These are phyloP conservation scores for Sinapis alba DNA, from an alignment of 441 rosid species.

Conservation along the genomic window DNA sequence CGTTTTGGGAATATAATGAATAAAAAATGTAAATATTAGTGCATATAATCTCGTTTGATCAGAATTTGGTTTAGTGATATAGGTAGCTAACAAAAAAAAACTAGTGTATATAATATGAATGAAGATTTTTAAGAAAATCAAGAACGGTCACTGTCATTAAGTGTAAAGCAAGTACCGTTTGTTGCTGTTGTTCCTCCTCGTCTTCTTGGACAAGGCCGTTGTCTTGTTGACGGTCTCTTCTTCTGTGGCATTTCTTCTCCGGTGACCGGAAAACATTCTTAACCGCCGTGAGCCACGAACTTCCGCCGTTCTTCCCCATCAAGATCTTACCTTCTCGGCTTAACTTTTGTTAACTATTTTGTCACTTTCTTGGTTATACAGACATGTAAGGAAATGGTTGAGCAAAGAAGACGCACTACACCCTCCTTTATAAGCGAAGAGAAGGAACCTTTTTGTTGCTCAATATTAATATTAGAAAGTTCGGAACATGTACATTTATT, in stretches of 20 bases:
- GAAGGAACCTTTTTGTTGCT: conserved; percentile 10
- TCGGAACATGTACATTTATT: conserved; percentile 9
- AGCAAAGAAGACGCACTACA: neutral
- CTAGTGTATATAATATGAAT: neutral
- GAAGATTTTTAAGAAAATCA: neutral
- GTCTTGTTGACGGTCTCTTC: conserved; percentile 44
- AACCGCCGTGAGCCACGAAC: conserved; percentile 57
- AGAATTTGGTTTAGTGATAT: no score
- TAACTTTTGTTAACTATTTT: neutral
- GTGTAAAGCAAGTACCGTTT: conserved; percentile 36
- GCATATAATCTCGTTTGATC: no score
- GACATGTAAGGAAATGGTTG: conserved; percentile 9
- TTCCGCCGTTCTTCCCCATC: conserved; percentile 53
- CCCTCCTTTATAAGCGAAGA: neutral
- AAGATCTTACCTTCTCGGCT: neutral
- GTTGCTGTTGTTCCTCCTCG: conserved; percentile 49
- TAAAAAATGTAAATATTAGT: no score
- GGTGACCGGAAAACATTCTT: conserved; percentile 56
- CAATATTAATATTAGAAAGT: conserved; percentile 3
- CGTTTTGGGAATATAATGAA: neutral
- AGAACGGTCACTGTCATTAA: neutral
- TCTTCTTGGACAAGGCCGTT: conserved; percentile 17
- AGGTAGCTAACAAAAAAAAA: neutral
- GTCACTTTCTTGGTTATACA: neutral
- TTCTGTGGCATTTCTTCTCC: conserved; percentile 44